Conservation (phyloP, 2,329 filamentous ascomycete genomes). For the Fusarium piperis region DNA sequence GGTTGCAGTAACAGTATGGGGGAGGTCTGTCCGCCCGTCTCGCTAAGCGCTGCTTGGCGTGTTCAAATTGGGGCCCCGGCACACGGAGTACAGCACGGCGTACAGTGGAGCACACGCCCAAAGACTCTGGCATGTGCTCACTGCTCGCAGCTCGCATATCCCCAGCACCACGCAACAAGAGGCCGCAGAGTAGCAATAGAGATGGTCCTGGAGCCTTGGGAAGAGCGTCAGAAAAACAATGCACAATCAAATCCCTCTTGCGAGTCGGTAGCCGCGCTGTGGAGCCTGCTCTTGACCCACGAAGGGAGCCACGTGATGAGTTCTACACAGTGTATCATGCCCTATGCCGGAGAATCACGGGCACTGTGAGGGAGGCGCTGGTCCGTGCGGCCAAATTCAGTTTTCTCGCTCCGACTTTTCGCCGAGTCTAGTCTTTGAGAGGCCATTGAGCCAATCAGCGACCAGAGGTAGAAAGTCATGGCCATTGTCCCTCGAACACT, state of each 20-base stretch:
- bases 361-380: conserved; percentile 41
- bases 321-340: conserved; percentile 37
- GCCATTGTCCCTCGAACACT: background rate
- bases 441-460: conserved; percentile 41
- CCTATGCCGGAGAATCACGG: conserved; percentile 7
- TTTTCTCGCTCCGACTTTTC: conserved; percentile 39
- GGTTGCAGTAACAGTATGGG: conserved; percentile 41
- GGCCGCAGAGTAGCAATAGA: conserved; percentile 4
- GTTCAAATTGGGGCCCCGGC: conserved; percentile 42
- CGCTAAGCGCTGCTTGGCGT: conserved; percentile 49
- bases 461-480: conserved; percentile 12
- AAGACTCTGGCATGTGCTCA: conserved; percentile 44
- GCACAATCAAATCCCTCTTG: conserved; percentile 40
- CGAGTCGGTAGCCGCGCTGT: conserved; percentile 32
- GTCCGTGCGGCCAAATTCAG: conserved; percentile 27
- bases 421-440: conserved; percentile 30
- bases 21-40: conserved; percentile 39
- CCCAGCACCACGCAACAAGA: conserved; percentile 32
- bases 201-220: conserved; percentile 13
- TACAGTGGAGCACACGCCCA: conserved; percentile 46
- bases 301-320: conserved; percentile 50
- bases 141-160: conserved; percentile 28
- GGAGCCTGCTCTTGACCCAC: conserved; percentile 43
- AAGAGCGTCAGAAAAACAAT: conserved; percentile 22
- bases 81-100: conserved; percentile 35